Percentiles rank a stretch among this genome's conserved stretches.
Evolutionary conservation across 2,329 filamentous ascomycete species (phyloP).

Genomic region (Penicillium freii): DNA sequence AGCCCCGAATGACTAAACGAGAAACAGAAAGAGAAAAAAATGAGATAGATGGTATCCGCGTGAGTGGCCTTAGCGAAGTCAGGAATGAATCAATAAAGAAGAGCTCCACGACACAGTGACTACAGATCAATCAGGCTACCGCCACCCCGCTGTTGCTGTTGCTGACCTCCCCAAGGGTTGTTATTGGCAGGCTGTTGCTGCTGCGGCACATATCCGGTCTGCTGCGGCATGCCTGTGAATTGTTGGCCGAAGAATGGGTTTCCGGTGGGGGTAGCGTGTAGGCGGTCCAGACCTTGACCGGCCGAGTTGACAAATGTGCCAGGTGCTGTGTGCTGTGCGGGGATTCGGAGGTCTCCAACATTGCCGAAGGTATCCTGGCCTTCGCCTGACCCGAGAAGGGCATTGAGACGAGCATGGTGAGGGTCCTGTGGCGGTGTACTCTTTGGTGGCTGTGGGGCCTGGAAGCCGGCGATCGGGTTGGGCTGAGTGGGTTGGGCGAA

Average conservation of each 20-base stretch:
- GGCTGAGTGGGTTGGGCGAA: constrained; percentile 39
- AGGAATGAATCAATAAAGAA: constrained; percentile 2
- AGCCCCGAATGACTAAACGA: neutral
- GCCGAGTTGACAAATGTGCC: constrained; percentile 96
- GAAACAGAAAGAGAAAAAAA: neutral
- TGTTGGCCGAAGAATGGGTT: constrained; percentile 84
- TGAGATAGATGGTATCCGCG: constrained; percentile 10
- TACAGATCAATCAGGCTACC: constrained; percentile 64
- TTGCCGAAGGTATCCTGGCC: constrained; percentile 98
- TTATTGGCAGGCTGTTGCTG: constrained; percentile 48
- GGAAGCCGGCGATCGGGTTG: constrained; percentile 38
- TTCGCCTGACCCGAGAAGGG: constrained; percentile 80
- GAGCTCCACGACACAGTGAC: constrained; percentile 5
- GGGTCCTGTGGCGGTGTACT: constrained; percentile 48
- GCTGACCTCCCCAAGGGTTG: constrained; percentile 58
- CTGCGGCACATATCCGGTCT: constrained; percentile 47
- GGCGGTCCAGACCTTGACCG: constrained; percentile 69
- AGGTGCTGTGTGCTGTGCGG: constrained; percentile 92
- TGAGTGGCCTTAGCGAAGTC: constrained; percentile 5
- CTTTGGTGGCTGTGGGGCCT: constrained; percentile 35
- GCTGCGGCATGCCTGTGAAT: constrained; percentile 66
- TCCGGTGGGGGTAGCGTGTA: constrained; percentile 68
- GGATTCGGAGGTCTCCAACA: constrained; percentile 91
- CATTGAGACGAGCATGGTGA: constrained; percentile 73
- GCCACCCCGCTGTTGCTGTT: constrained; percentile 47